Conservation (phyloP, 352 stramenopile genomes). For the Pythium myriotylum region DNA sequence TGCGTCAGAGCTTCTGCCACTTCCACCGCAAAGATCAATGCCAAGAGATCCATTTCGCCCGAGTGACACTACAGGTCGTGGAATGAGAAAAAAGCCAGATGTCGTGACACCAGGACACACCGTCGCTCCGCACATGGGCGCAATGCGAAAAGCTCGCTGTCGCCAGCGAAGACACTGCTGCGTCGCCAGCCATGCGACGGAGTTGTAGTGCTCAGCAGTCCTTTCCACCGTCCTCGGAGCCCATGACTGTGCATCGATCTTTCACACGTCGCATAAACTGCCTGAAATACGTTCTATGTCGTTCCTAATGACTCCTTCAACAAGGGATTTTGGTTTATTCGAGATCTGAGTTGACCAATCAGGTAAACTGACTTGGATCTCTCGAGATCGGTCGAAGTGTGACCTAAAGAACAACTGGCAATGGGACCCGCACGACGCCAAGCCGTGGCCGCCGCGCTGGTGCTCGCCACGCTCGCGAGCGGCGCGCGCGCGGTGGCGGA, state of each 20-base stretch:
- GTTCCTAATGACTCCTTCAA: background rate
- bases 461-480: slow-evolving; percentile 16
- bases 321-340: slow-evolving; percentile 7
- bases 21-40: slow-evolving; percentile 65
- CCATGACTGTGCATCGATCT: too few relatives aligned
- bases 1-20: slow-evolving; percentile 65
- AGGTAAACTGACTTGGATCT: too few relatives aligned
- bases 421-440: too few relatives aligned
- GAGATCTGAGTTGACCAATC: too few relatives aligned
- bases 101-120: background rate
- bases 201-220: too few relatives aligned
- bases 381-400: background rate
- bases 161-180: too few relatives aligned
- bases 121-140: too few relatives aligned
- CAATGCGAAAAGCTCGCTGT: too few relatives aligned
- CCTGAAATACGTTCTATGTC: too few relatives aligned
- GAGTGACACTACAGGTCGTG: slow-evolving; percentile 38
- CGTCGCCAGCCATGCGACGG: too few relatives aligned
- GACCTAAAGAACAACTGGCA: background rate
- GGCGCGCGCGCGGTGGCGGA: slow-evolving; percentile 11
- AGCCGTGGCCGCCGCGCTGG: background rate
- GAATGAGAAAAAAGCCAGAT: slow-evolving; percentile 29
- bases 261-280: too few relatives aligned
- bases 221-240: too few relatives aligned
- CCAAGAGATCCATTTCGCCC: slow-evolving; percentile 32